Evolutionary conservation across 2,329 filamentous ascomycete species (phyloP).

Genomic region (Sphaceloma murrayae): DNA sequence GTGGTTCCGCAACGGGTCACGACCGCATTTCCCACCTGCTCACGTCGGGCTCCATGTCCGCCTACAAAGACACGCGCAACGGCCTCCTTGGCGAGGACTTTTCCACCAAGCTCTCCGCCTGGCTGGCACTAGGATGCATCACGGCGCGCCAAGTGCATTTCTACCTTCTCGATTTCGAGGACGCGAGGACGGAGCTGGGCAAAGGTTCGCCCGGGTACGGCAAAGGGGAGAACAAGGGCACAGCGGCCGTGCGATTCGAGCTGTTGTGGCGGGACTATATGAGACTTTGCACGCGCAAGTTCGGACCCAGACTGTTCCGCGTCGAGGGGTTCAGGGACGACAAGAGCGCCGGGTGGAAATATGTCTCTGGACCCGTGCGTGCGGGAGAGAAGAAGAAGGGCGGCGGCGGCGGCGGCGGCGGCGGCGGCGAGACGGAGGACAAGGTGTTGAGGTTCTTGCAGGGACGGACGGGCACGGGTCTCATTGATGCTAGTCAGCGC

Average conservation of each 20-base stretch:
- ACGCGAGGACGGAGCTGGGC: conserved; percentile 42
- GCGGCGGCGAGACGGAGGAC: conserved; percentile 31
- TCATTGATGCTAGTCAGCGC: conserved; percentile 68
- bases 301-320: conserved; percentile 53
- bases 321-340: conserved; percentile 53
- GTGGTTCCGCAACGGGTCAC: conserved; percentile 55
- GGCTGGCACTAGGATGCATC: conserved; percentile 60
- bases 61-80: conserved; percentile 63
- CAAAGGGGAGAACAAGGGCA: conserved; percentile 62
- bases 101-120: conserved; percentile 67
- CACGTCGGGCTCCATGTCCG: conserved; percentile 48
- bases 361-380: conserved; percentile 24
- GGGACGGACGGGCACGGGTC: conserved; percentile 62
- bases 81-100: conserved; percentile 61
- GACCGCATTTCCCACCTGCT: conserved; percentile 53
- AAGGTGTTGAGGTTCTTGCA: conserved; percentile 50
- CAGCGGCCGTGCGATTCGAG: conserved; percentile 59
- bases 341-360: conserved; percentile 26
- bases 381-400: conserved; percentile 32
- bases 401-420: conserved; percentile 38
- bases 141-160: conserved; percentile 64
- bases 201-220: conserved; percentile 48
- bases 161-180: conserved; percentile 58
- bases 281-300: conserved; percentile 64
- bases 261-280: conserved; percentile 75